Percentiles rank a stretch among this genome's conserved stretches.
Evolutionary conservation across 1,139 yeast species (phyloP).

Genomic region (Candida freyschussii): DNA sequence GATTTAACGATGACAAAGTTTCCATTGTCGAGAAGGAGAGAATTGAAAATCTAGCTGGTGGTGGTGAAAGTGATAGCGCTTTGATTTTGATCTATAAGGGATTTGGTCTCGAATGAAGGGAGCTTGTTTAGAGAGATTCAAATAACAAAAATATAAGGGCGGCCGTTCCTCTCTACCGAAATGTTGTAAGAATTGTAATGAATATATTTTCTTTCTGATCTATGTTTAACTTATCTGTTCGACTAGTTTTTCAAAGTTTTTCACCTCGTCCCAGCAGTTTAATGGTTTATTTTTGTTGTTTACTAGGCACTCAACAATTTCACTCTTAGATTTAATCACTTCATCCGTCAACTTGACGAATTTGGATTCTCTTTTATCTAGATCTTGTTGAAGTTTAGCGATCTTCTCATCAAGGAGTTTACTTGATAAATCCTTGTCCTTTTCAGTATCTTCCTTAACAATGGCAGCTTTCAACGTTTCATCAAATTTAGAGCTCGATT

Average conservation of each 20-base stretch:
- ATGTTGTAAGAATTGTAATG: no score
- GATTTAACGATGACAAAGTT: slow-evolving; percentile 93
- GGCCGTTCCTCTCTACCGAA: no score
- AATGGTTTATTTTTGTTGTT: slow-evolving; percentile 69
- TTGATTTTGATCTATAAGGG: slow-evolving; percentile 82
- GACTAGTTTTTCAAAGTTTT: slow-evolving; percentile 53
- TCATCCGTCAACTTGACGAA: slow-evolving; percentile 34
- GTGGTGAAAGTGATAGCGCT: slow-evolving; percentile 97
- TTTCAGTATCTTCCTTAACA: slow-evolving; percentile 32
- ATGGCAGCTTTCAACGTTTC: slow-evolving; percentile 42
- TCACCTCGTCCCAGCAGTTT: slow-evolving; percentile 86
- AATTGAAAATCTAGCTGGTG: slow-evolving; percentile 86
- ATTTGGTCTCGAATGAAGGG: slow-evolving; percentile 41
- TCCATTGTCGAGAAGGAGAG: slow-evolving; percentile 68
- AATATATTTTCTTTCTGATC: no score
- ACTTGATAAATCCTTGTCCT: slow-evolving; percentile 26
- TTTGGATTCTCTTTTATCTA: slow-evolving; percentile 31
- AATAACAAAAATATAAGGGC: no score
- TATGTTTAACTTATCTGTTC: slow-evolving; percentile 22
- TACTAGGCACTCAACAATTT: slow-evolving; percentile 61
- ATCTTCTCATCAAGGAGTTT: slow-evolving; percentile 38
- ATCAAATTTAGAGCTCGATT: slow-evolving; percentile 54
- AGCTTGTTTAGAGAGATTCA: not conserved
- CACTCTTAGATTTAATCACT: slow-evolving; percentile 43
- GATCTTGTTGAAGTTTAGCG: slow-evolving; percentile 41